phyloP scores from a whole-genome alignment of 2,329 filamentous ascomycete species.

The Chaetomiaceae sp. region DNA sequence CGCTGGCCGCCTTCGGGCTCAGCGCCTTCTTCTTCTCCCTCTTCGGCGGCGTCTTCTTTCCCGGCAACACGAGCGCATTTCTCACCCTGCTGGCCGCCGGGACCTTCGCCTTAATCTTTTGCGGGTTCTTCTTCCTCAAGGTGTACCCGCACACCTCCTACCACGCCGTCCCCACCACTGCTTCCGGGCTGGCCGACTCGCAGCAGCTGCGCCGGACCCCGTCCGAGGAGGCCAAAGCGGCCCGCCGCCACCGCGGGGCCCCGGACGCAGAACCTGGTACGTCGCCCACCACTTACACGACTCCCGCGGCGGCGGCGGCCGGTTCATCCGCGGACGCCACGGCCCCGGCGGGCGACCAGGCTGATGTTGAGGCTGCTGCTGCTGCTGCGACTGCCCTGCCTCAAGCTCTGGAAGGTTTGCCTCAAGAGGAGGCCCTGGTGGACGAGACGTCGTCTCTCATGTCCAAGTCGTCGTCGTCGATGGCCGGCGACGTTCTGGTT shows the following conservation, averaged over 20 bases:
- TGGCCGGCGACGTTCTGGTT: conserved; percentile 45
- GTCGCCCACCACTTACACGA: conserved; percentile 42
- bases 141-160: conserved; percentile 61
- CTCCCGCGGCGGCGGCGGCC: conserved; percentile 18
- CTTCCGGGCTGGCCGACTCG: conserved; percentile 30
- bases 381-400: not conserved
- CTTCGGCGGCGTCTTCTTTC: conserved; percentile 69
- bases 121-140: conserved; percentile 78
- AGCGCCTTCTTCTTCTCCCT: conserved; percentile 95
- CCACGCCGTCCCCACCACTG: conserved; percentile 43
- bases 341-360: conserved; percentile 5
- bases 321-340: conserved; percentile 16
- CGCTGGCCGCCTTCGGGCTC: conserved; percentile 84
- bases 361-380: conserved; percentile 26
- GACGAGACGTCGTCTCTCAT: conserved; percentile 80
- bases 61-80: conserved; percentile 75
- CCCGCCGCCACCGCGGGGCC: conserved; percentile 33
- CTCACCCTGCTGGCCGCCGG: conserved; percentile 74
- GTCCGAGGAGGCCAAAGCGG: conserved; percentile 37
- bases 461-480: conserved; percentile 54
- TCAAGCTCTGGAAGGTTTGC: conserved; percentile 17
- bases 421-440: conserved; percentile 34
- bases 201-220: conserved; percentile 38
- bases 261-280: conserved; percentile 58
- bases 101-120: conserved; percentile 67